Base-by-base conservation (phyloP, 1,284 basidiomycete species). In the Malassezia nana region DNA sequence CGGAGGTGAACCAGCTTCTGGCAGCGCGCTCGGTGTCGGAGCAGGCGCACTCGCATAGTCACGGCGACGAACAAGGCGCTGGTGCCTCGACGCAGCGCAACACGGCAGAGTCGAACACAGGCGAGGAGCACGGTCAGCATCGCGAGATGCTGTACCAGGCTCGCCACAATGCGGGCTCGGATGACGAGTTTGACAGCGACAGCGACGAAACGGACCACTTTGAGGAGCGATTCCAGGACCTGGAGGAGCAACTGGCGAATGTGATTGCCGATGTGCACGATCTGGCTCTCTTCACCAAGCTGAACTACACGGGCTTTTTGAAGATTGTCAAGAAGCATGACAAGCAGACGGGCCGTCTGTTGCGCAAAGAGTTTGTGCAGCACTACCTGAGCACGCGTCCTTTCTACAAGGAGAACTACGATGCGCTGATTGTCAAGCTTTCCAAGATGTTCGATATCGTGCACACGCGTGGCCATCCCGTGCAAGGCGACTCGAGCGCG, bases 251-350 rank as follows among this genome's bases (percentile, higher is more conserved):
- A 71, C 87, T 98, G 24, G 91, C 92, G 0, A 86, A 83, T 42
- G 82, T 99, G 51, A 92, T 98, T 24, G 92, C 94, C 2, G 94
- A 98, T 69, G 92, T 98, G 7, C 94, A 99, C 74, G 94, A 99
- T 76, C 80, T 99, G 25, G 91, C 92, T 10, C 78, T 92, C 50
- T 92, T 90, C 75, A 70, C 63, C 86, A 96, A 96, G 76, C 81
- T 96, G 61, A 95, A 95, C 75, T 89, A 75, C 63, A 77, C 94
- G 0, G 94, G 94, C 8, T 99, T 99, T 76, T 87, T 95, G 81
- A 99, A 99, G 78, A 98, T 98, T 61, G 80, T 96, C 61, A 98
- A 98, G 81, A 88, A 88, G 83, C 86, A 88, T 73, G 86, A 87
- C 72, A 82, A 82, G 78, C 77, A 80, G 62, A 82, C 81, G 13